Base-by-base conservation (phyloP, 2,329 filamentous ascomycete genomes). In the Colletotrichum truncatum region DNA sequence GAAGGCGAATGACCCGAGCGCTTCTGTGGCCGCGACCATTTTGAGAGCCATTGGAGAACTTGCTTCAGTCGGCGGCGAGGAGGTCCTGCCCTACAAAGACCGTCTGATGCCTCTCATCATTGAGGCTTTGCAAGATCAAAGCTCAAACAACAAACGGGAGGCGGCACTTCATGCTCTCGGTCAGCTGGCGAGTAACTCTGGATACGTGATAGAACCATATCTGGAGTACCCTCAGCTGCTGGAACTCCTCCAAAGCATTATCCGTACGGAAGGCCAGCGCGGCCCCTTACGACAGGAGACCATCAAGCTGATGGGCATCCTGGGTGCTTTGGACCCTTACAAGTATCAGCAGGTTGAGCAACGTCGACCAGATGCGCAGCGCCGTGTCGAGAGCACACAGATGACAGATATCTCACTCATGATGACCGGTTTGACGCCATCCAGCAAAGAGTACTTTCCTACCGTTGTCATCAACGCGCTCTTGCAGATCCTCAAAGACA, bases 391-490 rank as follows among this genome's bases (percentile, higher is more conserved):
- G 70, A 84, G 84, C 1, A 87, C 86, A 39, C 87, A 89, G 62
- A 81, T 97, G 72, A 97, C 95, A 0, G 96, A 99, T 77, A 97
- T 99, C 46, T 96, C 94, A 4, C 85, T 99, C 28, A 98, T 99
- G 85, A 99, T 99, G 95, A 94, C 93, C 41, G 96, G 97, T 12
- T 84, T 98, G 39, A 98, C 94, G 1, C 97, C 96, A 0, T 98
- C 95, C 0, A 97, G 93, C 73, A 97, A 99, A 74, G 96, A 99
- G 73, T 99, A 99, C 78, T 99, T 97, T 74, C 96, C 96, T 1
- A 99, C 96, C 0, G 94, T 99, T 16, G 96, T 98, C 48, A 98
- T 99, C 75, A 97, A 97, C 73, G 97, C 96, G 2, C 85, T 99
- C 10, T 89, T 99, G 73, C 91, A 94, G 61, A 94, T 99, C 70